These are phyloP conservation scores for Rhizoctonia solani DNA, from an alignment of 1,284 basidiomycete genomes.

Conservation along the genomic window DNA sequence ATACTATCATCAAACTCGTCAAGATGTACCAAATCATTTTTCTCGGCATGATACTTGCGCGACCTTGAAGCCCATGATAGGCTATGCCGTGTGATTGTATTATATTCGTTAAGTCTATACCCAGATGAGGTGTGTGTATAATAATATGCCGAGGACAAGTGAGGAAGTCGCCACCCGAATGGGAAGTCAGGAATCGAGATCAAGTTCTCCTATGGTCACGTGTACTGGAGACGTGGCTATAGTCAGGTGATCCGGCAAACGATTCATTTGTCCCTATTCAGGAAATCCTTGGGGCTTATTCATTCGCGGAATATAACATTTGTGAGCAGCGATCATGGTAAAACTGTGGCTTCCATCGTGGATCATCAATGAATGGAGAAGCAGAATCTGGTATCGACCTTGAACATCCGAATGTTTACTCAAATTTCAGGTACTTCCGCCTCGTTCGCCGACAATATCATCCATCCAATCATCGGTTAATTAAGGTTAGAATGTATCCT, in stretches of 20 bases:
- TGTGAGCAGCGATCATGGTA: too few species aligned
- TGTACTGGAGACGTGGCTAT: not conserved
- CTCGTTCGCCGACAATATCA: too few species aligned
- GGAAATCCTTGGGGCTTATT: too few species aligned
- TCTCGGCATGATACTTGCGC: conserved; percentile 31
- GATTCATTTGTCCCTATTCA: too few species aligned
- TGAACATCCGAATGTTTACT: too few species aligned
- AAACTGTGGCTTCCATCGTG: too few species aligned
- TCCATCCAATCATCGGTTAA: too few species aligned
- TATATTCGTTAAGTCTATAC: not conserved
- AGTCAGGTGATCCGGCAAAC: not conserved
- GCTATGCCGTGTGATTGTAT: not conserved
- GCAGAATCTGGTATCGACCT: too few species aligned
- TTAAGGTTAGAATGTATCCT: too few species aligned
- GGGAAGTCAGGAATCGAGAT: not conserved
- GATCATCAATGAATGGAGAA: too few species aligned
- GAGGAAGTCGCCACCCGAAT: conserved; percentile 9
- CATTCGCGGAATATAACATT: too few species aligned
- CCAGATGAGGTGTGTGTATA: not conserved
- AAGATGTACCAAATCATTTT: not conserved
- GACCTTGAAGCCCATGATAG: conserved; percentile 32
- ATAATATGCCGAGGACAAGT: not conserved
- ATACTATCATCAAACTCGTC: conserved; percentile 59
- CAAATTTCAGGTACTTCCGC: too few species aligned
- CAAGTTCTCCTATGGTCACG: not conserved